Evolutionary conservation across 495 filamentous ascomycete species (phyloP).

Genomic region (Rhizodiscina lignyota): DNA sequence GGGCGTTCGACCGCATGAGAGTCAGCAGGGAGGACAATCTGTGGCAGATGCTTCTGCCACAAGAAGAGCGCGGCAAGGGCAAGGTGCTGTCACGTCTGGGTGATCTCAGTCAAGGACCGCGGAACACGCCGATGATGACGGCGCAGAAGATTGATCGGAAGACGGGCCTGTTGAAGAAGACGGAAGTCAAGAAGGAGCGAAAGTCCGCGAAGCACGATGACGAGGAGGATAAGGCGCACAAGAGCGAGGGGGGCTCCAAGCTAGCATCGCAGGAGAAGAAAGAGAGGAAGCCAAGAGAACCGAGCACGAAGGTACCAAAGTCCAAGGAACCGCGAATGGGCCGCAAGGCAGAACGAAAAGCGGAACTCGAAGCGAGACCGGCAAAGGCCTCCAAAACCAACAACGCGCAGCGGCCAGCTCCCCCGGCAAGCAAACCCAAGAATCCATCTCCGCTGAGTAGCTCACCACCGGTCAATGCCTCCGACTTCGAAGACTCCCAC

Average conservation of each 20-base stretch:
- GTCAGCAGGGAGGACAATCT: constrained; percentile 52
- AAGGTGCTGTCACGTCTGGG: constrained; percentile 62
- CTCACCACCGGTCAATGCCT: constrained; percentile 15
- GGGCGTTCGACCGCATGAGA: constrained; percentile 62
- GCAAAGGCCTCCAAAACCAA: too few species aligned
- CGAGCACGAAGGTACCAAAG: too few species aligned
- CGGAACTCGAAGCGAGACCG: constrained; percentile 14
- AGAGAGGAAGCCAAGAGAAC: constrained; percentile 5
- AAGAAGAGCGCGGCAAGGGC: constrained; percentile 62
- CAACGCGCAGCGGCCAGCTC: constrained; percentile 6
- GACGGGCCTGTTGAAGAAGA: constrained; percentile 10
- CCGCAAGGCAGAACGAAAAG: constrained; percentile 12
- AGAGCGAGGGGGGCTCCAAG: constrained; percentile 31
- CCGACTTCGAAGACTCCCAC: constrained; percentile 13
- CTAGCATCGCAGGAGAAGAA: constrained; percentile 2
- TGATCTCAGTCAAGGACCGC: too few species aligned
- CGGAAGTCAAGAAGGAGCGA: constrained; percentile 9
- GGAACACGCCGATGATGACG: too few species aligned
- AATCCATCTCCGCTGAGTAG: constrained; percentile 16
- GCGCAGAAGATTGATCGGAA: constrained; percentile 2
- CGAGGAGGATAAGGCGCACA: constrained; percentile 10
- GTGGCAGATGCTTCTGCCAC: constrained; percentile 66
- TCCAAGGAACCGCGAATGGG: constrained; percentile 17
- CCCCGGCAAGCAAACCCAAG: constrained; percentile 12
- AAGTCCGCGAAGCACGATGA: constrained; percentile 4